Evolutionary conservation across 2,329 filamentous ascomycete genomes (phyloP), one percentile per base, ranked within the genome.

Genomic region (Fusarium sp.): DNA sequence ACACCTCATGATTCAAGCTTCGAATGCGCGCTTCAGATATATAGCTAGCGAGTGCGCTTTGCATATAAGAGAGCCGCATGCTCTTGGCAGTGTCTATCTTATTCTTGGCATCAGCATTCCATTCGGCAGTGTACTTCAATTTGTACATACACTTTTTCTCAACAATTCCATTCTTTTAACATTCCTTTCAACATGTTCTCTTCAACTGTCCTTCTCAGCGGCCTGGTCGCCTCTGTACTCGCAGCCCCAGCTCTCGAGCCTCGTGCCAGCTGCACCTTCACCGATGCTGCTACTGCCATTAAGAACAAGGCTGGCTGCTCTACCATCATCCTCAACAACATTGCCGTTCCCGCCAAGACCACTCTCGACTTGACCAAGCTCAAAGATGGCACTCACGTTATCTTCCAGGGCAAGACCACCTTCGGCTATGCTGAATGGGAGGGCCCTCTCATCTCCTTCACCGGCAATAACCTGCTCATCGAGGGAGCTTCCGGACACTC

Each of bases 401-500:
- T 87, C 74, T 93, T 93, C 80, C 80, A 88, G 64, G 91, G 91
- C 47, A 88, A 84, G 20, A 93, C 91, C n/a, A 89, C 87, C 60
- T 93, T 91, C 76, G 91, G 85, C 26, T 92, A 91, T 82, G 83
- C 88, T 70, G 87, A 91, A 75, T 93, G 91, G 91, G 79, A 79
- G 4, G 91, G 91, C 0, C 91, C 91, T 48, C 83, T 93, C 20
- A 85, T 93, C 74, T 85, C 86, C 33, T 83, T 92, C 70, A 87
- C 87, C 3, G 91, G 91, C 44, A 87, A 80, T 39, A 82, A 84
- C 69, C 85, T 91, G 73, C 85, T 84, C 33, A 83, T 92, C 42
- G 83, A 83, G 14, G 88, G 87, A 51, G 86, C 86, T 28, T 73
- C 81, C 3, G 90, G 71, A 12, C 69, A 73, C 84, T 83, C 68